phyloP scores from a whole-genome alignment of 495 filamentous ascomycete genomes.

The Tuber borchii region DNA sequence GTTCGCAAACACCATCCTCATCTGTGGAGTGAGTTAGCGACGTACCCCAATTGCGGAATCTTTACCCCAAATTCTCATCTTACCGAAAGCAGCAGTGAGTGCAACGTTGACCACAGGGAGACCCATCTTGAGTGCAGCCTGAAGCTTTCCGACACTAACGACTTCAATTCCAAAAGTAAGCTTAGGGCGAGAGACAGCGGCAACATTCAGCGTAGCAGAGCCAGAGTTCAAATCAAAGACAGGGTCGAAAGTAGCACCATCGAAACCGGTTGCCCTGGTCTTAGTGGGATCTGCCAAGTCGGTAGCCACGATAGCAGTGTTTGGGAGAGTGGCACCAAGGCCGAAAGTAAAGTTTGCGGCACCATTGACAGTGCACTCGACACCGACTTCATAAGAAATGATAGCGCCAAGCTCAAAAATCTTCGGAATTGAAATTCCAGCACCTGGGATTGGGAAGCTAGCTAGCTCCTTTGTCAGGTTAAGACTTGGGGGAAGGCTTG shows the following conservation, averaged over 20 bases:
- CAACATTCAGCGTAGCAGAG: conserved; percentile 29
- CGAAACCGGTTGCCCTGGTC: conserved; percentile 41
- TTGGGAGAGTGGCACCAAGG: conserved; percentile 33
- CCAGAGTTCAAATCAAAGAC: conserved; percentile 36
- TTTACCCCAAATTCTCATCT: neutral
- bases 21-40: conserved; percentile 4
- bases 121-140: conserved; percentile 36
- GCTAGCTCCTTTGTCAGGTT: conserved; percentile 28
- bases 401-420: conserved; percentile 42
- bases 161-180: conserved; percentile 42
- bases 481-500: conserved; percentile 7
- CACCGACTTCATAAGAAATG: conserved; percentile 40
- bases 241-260: conserved; percentile 23
- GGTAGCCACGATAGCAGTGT: conserved; percentile 35
- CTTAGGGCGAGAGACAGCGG: conserved; percentile 42
- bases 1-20: conserved; percentile 33
- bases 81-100: conserved; percentile 37
- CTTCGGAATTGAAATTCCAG: conserved; percentile 33
- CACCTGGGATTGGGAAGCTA: conserved; percentile 37
- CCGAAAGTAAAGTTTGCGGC: conserved; percentile 41
- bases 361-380: conserved; percentile 33
- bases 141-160: conserved; percentile 34
- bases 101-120: conserved; percentile 33
- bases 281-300: conserved; percentile 24
- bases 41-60: neutral